These are phyloP conservation scores for Domatiomyces globalis DNA, from an alignment of 2,329 filamentous ascomycete genomes.

Conservation along the genomic window DNA sequence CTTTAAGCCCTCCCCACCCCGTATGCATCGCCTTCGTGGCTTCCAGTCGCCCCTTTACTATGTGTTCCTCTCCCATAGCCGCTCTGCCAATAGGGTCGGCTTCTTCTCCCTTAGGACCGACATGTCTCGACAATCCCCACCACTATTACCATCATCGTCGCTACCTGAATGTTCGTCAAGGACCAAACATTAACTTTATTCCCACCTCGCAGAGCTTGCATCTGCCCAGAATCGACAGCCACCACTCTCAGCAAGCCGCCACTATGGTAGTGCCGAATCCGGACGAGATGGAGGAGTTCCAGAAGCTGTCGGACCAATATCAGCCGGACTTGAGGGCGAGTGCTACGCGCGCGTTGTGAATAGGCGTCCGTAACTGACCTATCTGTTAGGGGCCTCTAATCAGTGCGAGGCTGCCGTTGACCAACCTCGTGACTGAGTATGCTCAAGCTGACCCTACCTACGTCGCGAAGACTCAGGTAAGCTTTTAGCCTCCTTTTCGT, in stretches of 20 bases:
- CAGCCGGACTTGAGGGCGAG: constrained; percentile 36
- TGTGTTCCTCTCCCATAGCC: constrained; percentile 1
- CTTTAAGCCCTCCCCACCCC: not conserved
- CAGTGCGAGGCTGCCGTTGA: constrained; percentile 57
- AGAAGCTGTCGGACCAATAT: constrained; percentile 48
- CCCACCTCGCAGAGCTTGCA: not conserved
- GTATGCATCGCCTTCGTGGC: constrained; percentile 16
- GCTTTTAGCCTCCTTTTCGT: constrained; percentile 5
- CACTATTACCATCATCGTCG: constrained; percentile 22
- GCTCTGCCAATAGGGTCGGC: constrained; percentile 19
- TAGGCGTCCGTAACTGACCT: constrained; percentile 5
- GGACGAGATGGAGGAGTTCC: constrained; percentile 47
- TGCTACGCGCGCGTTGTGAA: not conserved
- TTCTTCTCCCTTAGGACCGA: not conserved
- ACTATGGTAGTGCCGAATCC: constrained; percentile 28
- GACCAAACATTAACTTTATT: not conserved
- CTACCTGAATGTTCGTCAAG: constrained; percentile 1
- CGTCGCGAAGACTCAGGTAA: constrained; percentile 72
- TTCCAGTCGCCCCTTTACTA: not conserved
- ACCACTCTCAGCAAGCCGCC: constrained; percentile 10
- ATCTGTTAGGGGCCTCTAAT: constrained; percentile 61
- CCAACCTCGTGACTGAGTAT: constrained; percentile 70
- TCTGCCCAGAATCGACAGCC: not conserved
- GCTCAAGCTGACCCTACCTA: constrained; percentile 74
- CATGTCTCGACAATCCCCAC: constrained; percentile 13